These are phyloP conservation scores for Schizosaccharomyces cryophilus DNA, from an alignment of 805 yeast species.

Conservation along the genomic window DNA sequence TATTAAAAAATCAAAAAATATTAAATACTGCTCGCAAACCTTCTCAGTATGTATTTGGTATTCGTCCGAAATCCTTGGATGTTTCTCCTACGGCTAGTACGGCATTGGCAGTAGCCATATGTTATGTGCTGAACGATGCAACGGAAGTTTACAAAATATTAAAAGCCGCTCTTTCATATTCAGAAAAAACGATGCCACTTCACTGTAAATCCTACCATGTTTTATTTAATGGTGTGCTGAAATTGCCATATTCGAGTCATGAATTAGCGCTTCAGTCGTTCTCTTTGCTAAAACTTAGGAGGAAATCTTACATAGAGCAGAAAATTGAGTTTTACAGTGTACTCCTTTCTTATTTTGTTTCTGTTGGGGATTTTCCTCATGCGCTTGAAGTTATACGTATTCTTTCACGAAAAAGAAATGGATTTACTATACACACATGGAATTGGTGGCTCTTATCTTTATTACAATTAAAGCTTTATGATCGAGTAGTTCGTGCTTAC, in stretches of 20 bases:
- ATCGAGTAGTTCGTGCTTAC: neutral
- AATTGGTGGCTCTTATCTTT: neutral
- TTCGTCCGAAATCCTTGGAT: neutral
- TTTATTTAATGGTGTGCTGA: neutral
- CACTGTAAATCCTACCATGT: neutral
- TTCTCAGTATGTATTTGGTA: neutral
- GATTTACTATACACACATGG: neutral
- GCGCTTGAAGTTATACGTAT: no score
- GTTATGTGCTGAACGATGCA: neutral
- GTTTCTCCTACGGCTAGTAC: neutral
- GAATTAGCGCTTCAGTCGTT: neutral
- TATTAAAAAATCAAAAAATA: neutral
- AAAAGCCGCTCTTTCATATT: neutral
- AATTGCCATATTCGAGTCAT: neutral
- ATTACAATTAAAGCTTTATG: neutral
- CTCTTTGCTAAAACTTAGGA: neutral
- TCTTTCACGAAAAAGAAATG: neutral
- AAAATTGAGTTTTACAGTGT: no score
- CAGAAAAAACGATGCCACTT: neutral
- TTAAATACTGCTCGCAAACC: neutral
- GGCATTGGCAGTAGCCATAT: neutral
- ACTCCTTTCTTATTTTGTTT: no score
- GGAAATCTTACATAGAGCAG: neutral
- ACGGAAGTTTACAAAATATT: neutral
- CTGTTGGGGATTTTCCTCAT: no score